Percentiles rank a stretch among this genome's conserved stretches.
Evolutionary conservation across 257 asterid genomes (phyloP).

Genomic region (Solanum virginianum): DNA sequence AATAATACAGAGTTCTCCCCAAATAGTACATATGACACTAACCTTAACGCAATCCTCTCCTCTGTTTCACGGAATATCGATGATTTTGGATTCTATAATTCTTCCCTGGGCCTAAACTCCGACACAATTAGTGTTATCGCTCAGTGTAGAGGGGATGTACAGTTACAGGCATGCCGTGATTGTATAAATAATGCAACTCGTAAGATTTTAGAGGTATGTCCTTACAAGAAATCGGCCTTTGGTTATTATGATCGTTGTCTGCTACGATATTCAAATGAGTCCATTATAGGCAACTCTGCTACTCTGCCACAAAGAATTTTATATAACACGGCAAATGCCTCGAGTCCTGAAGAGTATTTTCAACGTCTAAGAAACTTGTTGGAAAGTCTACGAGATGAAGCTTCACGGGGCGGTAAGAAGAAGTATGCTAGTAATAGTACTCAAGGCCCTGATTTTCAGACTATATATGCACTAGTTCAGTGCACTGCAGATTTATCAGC

Average conservation of each 20-base stretch:
- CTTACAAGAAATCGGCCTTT: constrained; percentile 4
- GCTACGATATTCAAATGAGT: neutral
- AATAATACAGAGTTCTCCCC: neutral
- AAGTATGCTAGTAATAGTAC: neutral
- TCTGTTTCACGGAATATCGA: constrained; percentile 9
- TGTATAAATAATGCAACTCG: neutral
- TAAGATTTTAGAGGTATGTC: neutral
- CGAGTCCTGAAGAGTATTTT: neutral
- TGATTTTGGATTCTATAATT: constrained; percentile 12
- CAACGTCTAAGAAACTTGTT: neutral
- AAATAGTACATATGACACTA: constrained; percentile 4
- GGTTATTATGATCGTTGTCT: neutral
- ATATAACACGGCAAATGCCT: neutral
- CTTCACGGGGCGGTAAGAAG: neutral
- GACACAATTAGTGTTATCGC: constrained; percentile 2
- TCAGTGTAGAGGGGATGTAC: constrained; percentile 24
- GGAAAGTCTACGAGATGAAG: neutral
- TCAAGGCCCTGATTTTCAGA: neutral
- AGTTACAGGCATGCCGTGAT: constrained; percentile 3
- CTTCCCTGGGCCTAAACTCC: constrained; percentile 2
- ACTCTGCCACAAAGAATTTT: neutral
- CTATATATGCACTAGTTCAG: neutral
- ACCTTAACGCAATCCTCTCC: constrained; percentile 20
- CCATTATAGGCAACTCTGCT: neutral
- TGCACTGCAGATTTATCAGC: neutral